These are phyloP conservation scores for Candida argentea DNA, from an alignment of 805 yeast species.

Conservation along the genomic window DNA sequence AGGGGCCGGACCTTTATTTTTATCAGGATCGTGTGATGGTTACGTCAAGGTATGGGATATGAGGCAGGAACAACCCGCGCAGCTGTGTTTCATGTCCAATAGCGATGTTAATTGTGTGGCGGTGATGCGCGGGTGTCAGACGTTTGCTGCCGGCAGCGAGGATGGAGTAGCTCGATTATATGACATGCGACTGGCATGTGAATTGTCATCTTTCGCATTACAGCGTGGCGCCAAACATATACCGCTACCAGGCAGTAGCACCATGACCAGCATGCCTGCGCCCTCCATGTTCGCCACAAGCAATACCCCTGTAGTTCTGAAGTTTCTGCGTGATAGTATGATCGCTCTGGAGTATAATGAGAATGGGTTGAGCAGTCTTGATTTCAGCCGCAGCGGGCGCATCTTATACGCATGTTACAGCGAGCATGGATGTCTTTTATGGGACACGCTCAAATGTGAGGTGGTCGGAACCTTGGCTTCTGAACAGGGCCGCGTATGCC, in stretches of 20 bases:
- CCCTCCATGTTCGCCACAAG: not conserved
- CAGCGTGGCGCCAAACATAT: constrained; percentile 1
- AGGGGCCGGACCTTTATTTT: constrained; percentile 25
- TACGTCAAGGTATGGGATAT: constrained; percentile 31
- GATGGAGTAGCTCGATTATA: constrained; percentile 62
- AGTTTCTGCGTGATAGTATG: constrained; percentile 2
- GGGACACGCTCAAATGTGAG: constrained; percentile 66
- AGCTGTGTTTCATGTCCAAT: constrained; percentile 43
- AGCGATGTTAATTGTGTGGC: constrained; percentile 54
- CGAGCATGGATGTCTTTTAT: constrained; percentile 62
- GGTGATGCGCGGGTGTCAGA: constrained; percentile 53
- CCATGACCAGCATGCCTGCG: not conserved
- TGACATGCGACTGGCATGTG: constrained; percentile 73
- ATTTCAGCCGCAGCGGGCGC: constrained; percentile 66
- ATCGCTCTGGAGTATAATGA: constrained; percentile 32
- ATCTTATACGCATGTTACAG: constrained; percentile 66
- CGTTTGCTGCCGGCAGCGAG: constrained; percentile 70
- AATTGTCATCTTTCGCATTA: constrained; percentile 39
- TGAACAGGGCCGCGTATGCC: constrained; percentile 50
- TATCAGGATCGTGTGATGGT: constrained; percentile 63
- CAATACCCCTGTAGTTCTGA: not conserved
- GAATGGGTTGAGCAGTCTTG: constrained; percentile 65
- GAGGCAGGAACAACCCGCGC: constrained; percentile 32
- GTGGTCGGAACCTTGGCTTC: constrained; percentile 59
- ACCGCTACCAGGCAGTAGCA: not conserved